Evolutionary conservation across 2,329 filamentous ascomycete genomes (phyloP).

Genomic region (Chrysoporthe austroafricana): DNA sequence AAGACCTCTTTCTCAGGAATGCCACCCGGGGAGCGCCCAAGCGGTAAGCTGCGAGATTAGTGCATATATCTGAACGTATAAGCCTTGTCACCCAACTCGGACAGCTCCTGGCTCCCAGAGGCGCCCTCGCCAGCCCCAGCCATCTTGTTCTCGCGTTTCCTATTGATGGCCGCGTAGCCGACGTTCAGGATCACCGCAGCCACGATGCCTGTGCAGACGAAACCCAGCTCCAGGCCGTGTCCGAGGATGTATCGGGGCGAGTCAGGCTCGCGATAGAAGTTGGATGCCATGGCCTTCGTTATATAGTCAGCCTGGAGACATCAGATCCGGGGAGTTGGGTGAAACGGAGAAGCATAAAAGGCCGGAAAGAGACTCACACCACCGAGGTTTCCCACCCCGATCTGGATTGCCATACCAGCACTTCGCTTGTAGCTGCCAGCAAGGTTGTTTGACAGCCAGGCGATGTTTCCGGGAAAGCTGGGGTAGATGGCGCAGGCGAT

Average conservation of each 20-base stretch:
- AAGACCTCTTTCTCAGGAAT: background rate
- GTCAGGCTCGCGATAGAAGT: constrained; percentile 66
- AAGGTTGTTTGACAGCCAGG: constrained; percentile 80
- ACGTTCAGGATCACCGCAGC: background rate
- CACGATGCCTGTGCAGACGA: background rate
- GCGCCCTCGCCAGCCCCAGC: constrained; percentile 28
- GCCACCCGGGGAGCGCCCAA: background rate
- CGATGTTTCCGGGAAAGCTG: constrained; percentile 75
- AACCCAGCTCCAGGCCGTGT: background rate
- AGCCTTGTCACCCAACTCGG: background rate
- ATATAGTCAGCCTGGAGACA: constrained; percentile 39
- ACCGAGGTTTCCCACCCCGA: constrained; percentile 67
- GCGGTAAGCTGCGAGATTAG: background rate
- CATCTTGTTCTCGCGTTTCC: background rate
- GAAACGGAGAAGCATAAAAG: constrained; percentile 60
- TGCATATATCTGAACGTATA: background rate
- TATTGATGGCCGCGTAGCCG: background rate
- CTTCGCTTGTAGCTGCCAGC: constrained; percentile 68
- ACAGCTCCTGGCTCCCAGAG: background rate
- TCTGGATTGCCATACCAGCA: constrained; percentile 67
- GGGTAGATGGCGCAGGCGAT: constrained; percentile 81
- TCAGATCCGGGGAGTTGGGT: background rate
- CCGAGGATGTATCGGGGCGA: constrained; percentile 54
- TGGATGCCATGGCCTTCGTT: constrained; percentile 69
- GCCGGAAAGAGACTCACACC: constrained; percentile 60